These are phyloP conservation scores for Wickerhamiella allomyrinae DNA, from an alignment of 805 yeast species.

Conservation along the genomic window DNA sequence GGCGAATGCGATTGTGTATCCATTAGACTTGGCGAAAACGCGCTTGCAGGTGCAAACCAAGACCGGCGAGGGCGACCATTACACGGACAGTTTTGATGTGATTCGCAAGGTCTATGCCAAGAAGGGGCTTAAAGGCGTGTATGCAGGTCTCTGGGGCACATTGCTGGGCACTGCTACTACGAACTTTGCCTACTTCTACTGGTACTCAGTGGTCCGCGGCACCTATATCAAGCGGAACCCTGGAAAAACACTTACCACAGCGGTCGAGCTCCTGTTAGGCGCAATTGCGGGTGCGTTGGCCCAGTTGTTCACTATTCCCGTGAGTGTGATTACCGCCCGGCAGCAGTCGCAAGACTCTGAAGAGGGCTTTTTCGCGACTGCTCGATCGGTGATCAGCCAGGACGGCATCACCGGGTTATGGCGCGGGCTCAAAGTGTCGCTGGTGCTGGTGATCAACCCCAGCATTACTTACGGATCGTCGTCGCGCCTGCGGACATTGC, in stretches of 20 bases:
- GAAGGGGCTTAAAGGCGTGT: slow-evolving; percentile 55
- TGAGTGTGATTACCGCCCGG: slow-evolving; percentile 54
- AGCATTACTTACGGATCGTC: slow-evolving; percentile 75
- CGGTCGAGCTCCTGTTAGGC: slow-evolving; percentile 58
- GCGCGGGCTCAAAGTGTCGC: slow-evolving; percentile 70
- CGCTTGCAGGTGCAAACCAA: slow-evolving; percentile 53
- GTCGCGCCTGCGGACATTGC: slow-evolving; percentile 45
- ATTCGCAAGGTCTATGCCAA: slow-evolving; percentile 38
- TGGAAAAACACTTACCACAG: slow-evolving; percentile 31
- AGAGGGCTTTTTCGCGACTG: slow-evolving; percentile 28
- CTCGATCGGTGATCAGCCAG: slow-evolving; percentile 38
- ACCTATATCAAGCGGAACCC: slow-evolving; percentile 34
- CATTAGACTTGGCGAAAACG: slow-evolving; percentile 65
- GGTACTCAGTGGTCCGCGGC: slow-evolving; percentile 64
- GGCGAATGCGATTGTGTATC: slow-evolving; percentile 69
- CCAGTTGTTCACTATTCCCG: slow-evolving; percentile 69
- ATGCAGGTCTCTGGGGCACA: slow-evolving; percentile 56
- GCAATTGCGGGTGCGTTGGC: slow-evolving; percentile 74
- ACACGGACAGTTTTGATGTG: slow-evolving; percentile 49
- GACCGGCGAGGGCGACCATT: slow-evolving; percentile 19
- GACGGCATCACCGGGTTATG: slow-evolving; percentile 64
- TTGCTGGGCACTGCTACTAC: slow-evolving; percentile 60
- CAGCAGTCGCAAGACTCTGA: slow-evolving; percentile 28
- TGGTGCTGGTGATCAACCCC: slow-evolving; percentile 68
- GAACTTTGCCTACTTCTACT: slow-evolving; percentile 72